These are phyloP conservation scores for Raphanus raphanistrum DNA, from an alignment of 345 rosid genomes.

Conservation along the genomic window DNA sequence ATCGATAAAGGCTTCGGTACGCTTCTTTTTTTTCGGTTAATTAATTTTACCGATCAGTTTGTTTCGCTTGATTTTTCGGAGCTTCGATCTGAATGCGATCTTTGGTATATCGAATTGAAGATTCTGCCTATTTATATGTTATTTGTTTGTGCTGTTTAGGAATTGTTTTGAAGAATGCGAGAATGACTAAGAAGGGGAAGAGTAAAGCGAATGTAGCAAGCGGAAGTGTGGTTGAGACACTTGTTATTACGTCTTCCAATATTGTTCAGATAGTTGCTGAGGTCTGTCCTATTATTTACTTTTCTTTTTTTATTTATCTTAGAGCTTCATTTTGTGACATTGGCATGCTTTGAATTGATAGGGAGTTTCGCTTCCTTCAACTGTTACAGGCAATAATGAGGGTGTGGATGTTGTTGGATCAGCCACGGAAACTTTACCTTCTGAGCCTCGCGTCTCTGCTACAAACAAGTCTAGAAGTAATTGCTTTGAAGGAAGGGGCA, in stretches of 20 bases:
- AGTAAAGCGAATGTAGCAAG: constrained; percentile 56
- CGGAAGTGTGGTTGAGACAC: constrained; percentile 60
- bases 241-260: constrained; percentile 63
- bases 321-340: constrained; percentile 6
- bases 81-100: constrained; percentile 15
- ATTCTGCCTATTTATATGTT: not conserved
- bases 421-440: constrained; percentile 35
- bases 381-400: constrained; percentile 41
- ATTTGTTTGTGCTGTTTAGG: constrained; percentile 43
- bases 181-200: constrained; percentile 65
- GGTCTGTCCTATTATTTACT: constrained; percentile 44
- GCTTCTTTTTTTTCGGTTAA: not conserved
- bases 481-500: constrained; percentile 38
- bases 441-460: constrained; percentile 29
- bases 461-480: constrained; percentile 24
- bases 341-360: constrained; percentile 31
- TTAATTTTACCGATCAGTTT: not conserved
- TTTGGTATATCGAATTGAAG: constrained; percentile 33
- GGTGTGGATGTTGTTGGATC: constrained; percentile 50
- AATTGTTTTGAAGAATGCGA: constrained; percentile 82
- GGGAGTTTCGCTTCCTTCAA: constrained; percentile 64
- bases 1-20: constrained; percentile 54
- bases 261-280: constrained; percentile 84
- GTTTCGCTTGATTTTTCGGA: not conserved
- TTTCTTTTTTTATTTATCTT: not conserved